Evolutionary conservation across 2,329 filamentous ascomycete species (phyloP).

Genomic region (Xylariaceae sp.): DNA sequence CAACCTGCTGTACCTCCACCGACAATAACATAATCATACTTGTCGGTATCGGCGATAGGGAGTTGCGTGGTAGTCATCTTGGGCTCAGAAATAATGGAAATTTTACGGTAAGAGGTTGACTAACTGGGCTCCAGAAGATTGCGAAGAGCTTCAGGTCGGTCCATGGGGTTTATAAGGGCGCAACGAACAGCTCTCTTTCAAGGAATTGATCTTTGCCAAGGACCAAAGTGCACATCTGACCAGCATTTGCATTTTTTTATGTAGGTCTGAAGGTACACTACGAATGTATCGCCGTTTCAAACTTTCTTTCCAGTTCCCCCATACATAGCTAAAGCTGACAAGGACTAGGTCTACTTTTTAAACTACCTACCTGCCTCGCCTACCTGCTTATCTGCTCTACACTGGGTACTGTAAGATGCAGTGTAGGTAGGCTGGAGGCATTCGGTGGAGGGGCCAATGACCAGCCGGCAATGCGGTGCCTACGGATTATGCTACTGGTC

Average conservation of each 20-base stretch:
- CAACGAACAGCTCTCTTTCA: conserved; percentile 4
- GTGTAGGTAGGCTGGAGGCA: not conserved
- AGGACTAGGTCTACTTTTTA: not conserved
- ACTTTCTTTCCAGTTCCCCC: not conserved
- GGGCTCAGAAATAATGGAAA: not conserved
- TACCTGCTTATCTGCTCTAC: too few species aligned
- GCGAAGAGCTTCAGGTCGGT: not conserved
- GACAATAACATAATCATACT: conserved; percentile 80
- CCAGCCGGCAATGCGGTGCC: not conserved
- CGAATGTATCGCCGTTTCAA: not conserved
- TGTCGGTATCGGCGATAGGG: conserved; percentile 56
- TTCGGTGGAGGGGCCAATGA: not conserved
- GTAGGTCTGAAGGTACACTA: not conserved
- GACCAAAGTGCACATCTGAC: not conserved
- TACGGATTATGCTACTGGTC: not conserved
- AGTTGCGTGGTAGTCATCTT: conserved; percentile 59
- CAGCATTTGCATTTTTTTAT: not conserved
- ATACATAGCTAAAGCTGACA: not conserved
- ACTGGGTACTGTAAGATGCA: too few species aligned
- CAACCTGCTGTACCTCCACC: conserved; percentile 83
- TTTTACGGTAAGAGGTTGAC: not conserved
- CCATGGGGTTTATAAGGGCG: conserved; percentile 3
- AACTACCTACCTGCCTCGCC: not conserved
- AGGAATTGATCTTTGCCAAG: not conserved
- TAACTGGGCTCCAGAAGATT: not conserved